Percentiles rank a stretch among this genome's conserved stretches.
Evolutionary conservation across 306 rosid species (phyloP).

Genomic region (Sicyos edulis): DNA sequence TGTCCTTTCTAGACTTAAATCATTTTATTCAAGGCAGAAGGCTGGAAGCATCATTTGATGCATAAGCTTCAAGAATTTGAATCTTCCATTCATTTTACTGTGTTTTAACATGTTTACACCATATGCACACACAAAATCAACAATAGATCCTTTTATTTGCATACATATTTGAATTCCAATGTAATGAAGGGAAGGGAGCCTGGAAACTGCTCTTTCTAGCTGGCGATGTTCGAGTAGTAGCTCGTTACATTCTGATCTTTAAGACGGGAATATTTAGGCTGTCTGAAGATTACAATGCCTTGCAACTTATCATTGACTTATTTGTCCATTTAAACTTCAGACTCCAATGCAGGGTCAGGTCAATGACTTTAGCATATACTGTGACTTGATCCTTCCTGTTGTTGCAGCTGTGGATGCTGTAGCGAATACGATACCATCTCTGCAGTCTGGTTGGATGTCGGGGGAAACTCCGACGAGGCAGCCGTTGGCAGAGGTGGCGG

Average conservation of each 20-base stretch:
- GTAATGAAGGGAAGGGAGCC: neutral
- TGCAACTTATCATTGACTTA: neutral
- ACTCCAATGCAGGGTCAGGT: neutral
- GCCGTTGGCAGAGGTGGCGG: neutral
- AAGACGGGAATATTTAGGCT: neutral
- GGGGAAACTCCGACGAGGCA: slow-evolving; percentile 9
- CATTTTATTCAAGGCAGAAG: slow-evolving; percentile 12
- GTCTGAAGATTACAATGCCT: slow-evolving; percentile 6
- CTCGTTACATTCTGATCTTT: neutral
- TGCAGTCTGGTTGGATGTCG: slow-evolving; percentile 19
- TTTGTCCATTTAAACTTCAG: neutral
- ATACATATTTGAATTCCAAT: neutral
- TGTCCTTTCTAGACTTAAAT: neutral
- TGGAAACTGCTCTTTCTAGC: neutral
- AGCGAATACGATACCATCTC: slow-evolving; percentile 13
- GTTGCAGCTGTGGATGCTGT: slow-evolving; percentile 21
- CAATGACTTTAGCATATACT: slow-evolving; percentile 2
- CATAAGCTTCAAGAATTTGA: slow-evolving; percentile 1
- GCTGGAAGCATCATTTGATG: neutral
- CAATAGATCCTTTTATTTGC: neutral
- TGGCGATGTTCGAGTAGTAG: neutral
- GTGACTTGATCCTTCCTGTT: slow-evolving; percentile 20
- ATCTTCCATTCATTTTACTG: neutral
- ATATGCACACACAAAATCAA: neutral
- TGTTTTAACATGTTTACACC: neutral